These are phyloP conservation scores for Arthrinium puccinioides DNA, from an alignment of 2,329 filamentous ascomycete genomes.

Conservation along the genomic window DNA sequence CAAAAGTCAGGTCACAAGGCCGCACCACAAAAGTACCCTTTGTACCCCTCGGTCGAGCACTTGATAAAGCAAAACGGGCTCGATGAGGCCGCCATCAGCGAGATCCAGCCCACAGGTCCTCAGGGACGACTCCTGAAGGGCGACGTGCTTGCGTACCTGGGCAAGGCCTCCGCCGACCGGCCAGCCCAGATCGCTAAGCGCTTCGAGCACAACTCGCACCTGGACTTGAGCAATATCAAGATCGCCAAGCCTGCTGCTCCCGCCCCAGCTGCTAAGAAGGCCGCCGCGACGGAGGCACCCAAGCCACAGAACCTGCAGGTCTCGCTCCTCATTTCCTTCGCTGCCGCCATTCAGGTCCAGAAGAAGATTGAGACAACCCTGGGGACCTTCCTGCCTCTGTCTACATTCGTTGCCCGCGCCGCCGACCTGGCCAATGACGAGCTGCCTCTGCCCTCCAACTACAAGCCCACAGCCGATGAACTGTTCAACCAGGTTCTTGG, in stretches of 20 bases:
- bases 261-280: constrained; percentile 18
- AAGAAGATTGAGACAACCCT: constrained; percentile 70
- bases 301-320: constrained; percentile 48
- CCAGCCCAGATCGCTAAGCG: constrained; percentile 63
- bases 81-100: constrained; percentile 64
- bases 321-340: constrained; percentile 69
- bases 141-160: constrained; percentile 86
- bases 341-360: constrained; percentile 73
- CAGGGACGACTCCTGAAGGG: constrained; percentile 88
- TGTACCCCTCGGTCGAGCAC: constrained; percentile 77
- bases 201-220: constrained; percentile 69
- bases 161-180: constrained; percentile 64
- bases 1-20: constrained; percentile 38
- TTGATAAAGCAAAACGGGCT: constrained; percentile 76
- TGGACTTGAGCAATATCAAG: constrained; percentile 96
- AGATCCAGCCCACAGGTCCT: constrained; percentile 83
- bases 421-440: constrained; percentile 82
- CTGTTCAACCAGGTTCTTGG: constrained; percentile 88
- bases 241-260: constrained; percentile 46
- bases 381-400: constrained; percentile 74
- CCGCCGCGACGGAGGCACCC: constrained; percentile 31
- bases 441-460: constrained; percentile 60
- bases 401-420: constrained; percentile 80
- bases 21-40: constrained; percentile 61
- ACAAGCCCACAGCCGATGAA: constrained; percentile 66